Percentiles rank a stretch among this genome's conserved stretches.
These are phyloP conservation scores for Bombardia bombarda DNA, from an alignment of 495 filamentous ascomycete species.

Conservation along the genomic window DNA sequence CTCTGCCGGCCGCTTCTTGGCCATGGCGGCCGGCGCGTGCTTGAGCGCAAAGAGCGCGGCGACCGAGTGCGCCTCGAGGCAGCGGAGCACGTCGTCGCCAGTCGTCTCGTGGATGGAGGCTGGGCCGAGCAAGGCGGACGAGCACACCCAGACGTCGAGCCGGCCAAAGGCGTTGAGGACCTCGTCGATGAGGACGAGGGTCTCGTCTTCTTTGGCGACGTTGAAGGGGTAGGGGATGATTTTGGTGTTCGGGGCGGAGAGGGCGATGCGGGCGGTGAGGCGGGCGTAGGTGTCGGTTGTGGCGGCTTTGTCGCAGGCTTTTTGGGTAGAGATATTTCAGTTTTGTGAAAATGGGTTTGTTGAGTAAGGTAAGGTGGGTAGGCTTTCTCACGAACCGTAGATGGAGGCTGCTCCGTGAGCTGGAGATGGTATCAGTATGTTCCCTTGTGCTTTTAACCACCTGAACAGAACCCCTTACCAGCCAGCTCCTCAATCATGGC, in stretches of 20 bases:
- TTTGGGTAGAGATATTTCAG: not conserved
- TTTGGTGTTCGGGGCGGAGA: slow-evolving; percentile 42
- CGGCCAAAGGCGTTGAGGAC: slow-evolving; percentile 51
- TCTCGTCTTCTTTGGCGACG: slow-evolving; percentile 48
- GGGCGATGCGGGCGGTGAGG: slow-evolving; percentile 28
- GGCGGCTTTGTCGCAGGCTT: slow-evolving; percentile 25
- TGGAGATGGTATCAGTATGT: slow-evolving; percentile 15
- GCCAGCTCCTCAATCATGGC: slow-evolving; percentile 51
- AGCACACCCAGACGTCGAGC: slow-evolving; percentile 52
- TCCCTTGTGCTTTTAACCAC: not conserved
- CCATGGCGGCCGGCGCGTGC: slow-evolving; percentile 55
- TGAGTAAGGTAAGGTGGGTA: not conserved
- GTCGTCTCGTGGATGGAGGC: slow-evolving; percentile 47
- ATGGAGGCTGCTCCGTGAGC: slow-evolving; percentile 57
- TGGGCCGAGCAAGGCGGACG: slow-evolving; percentile 47
- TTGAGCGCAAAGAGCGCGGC: slow-evolving; percentile 57
- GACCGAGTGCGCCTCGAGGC: slow-evolving; percentile 49
- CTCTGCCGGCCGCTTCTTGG: slow-evolving; percentile 23
- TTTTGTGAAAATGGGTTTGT: not conserved
- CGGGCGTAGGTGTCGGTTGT: slow-evolving; percentile 9
- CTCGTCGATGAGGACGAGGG: slow-evolving; percentile 52
- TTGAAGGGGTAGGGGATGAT: slow-evolving; percentile 51
- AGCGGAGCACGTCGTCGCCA: slow-evolving; percentile 42
- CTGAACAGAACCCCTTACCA: slow-evolving; percentile 23
- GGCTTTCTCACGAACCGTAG: slow-evolving; percentile 33